Base-by-base conservation (phyloP, 805 yeast genomes). In the Zygosaccharomyces lentus region DNA sequence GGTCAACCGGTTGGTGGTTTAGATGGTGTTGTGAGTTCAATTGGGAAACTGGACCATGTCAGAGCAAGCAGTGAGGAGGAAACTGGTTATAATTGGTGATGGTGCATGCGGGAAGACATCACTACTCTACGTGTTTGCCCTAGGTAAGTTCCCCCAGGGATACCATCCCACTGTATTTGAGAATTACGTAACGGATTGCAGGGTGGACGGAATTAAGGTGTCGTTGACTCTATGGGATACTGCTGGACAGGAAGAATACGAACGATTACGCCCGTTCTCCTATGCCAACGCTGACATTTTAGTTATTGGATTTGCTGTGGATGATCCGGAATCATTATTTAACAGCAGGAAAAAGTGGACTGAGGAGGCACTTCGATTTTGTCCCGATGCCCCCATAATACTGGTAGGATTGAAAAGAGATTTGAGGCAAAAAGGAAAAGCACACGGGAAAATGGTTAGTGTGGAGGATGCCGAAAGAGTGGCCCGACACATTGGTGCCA, bases 61-160 rank as follows among this genome's bases (percentile, higher is more conserved):
- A n/a, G 62, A 59, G 35, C 62, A 58, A 34, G 50, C 63, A 9
- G 68, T 78, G 34, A 79, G 77, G 53, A 74, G 96, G 57, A 89
- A 89, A 62, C 70, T 89, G 19, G 96, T 89, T 34, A 89, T 89
- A 37, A 93, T 89, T 9, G 96, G 96, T 19, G 96, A 89, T 66
- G 96, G 96, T 44, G 96, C 95, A 1, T 87, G 96, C 66, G 96
- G 96, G 9, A 89, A 89, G 66, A 89, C 96, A 0, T 88, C 96
- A 1, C 70, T 89, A 31, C 71, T 89, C n/a, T 86, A 87, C 58
- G 96, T 89, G 16, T 90, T 90, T 69, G 87, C 97, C 0, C 66
- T 89, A 27, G 97, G 96, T 0, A 95, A 87, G 61, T 90, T 90
- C 59, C 96, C 96, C 0, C 82, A 90, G 35, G 95, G 85, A 59